Percentiles rank a stretch among this genome's conserved stretches.
Evolutionary conservation across 1,284 basidiomycete genomes (phyloP).

Genomic region (Irpex rosettiformis): DNA sequence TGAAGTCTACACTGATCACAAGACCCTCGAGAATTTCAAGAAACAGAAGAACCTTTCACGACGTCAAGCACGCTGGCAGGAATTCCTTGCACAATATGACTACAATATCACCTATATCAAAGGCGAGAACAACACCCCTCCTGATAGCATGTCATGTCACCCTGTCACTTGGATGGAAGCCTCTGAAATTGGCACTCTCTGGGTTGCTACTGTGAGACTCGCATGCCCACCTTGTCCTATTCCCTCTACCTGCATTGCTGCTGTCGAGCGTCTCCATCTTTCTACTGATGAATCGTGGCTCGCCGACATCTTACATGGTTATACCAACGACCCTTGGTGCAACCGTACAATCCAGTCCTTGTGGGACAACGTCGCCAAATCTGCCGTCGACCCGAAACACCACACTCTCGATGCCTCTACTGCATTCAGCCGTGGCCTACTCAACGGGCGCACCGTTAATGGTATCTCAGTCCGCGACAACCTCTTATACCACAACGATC

Average conservation of each 20-base stretch:
- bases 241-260: not conserved
- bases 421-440: conserved; percentile 18
- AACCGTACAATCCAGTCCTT: not conserved
- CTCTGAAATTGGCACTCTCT: not conserved
- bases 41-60: conserved; percentile 32
- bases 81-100: conserved; percentile 34
- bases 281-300: not conserved
- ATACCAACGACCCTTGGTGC: not conserved
- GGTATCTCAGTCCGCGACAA: not conserved
- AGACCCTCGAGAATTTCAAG: conserved; percentile 34
- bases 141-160: conserved; percentile 34
- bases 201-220: no score
- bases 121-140: conserved; percentile 33
- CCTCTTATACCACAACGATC: not conserved
- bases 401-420: not conserved
- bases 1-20: conserved; percentile 36
- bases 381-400: not conserved
- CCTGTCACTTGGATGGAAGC: conserved; percentile 13
- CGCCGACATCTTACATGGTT: not conserved
- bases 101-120: conserved; percentile 31
- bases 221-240: no score
- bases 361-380: not conserved
- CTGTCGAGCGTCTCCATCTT: not conserved
- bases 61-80: conserved; percentile 34
- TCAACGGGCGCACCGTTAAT: conserved; percentile 9